phyloP scores from a whole-genome alignment of 176 grass and related monocot species.

The Carex myosuroides region DNA sequence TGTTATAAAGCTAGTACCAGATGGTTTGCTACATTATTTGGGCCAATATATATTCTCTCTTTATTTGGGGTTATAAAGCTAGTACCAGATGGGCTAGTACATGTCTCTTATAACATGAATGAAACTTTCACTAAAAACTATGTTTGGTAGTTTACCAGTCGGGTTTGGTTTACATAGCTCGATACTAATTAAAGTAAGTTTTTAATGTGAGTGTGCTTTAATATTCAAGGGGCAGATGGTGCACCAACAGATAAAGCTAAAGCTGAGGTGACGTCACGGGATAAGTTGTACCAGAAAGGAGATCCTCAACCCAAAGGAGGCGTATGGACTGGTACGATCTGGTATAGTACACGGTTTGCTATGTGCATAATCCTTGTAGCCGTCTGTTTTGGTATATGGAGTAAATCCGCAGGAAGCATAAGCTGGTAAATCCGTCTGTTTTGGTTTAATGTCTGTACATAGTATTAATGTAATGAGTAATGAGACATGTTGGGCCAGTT shows the following conservation, averaged over 20 bases:
- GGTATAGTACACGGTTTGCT: background rate
- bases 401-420: background rate
- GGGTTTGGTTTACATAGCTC: background rate
- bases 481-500: background rate
- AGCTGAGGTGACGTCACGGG: background rate
- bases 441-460: constrained; percentile 9
- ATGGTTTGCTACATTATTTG: background rate
- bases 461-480: background rate
- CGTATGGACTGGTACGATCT: background rate
- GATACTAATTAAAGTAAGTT: background rate
- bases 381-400: constrained; percentile 3
- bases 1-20: background rate
- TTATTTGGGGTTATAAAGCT: background rate
- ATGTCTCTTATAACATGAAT: background rate
- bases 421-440: background rate
- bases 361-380: constrained; percentile 10
- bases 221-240: background rate
- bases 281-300: background rate
- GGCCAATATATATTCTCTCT: background rate
- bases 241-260: background rate
- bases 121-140: background rate
- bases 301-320: background rate
- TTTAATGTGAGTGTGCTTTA: background rate
- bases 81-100: background rate
- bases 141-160: background rate